Evolutionary conservation across 805 yeast species (phyloP).

Genomic region (Brettanomyces bruxellensis): DNA sequence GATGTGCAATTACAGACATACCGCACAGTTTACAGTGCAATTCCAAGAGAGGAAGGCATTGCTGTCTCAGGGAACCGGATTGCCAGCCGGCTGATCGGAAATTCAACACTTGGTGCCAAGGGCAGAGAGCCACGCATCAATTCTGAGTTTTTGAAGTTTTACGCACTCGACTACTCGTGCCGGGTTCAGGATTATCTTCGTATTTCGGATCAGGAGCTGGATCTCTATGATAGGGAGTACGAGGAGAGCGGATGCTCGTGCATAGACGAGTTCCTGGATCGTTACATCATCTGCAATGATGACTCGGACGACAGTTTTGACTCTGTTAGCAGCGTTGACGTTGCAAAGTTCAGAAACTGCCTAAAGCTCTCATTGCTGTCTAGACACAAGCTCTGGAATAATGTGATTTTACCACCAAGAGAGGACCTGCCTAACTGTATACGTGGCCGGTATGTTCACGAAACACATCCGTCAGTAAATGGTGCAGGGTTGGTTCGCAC

Average conservation of each 20-base stretch:
- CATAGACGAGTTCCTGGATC: slow-evolving; percentile 19
- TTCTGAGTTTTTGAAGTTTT: slow-evolving; percentile 37
- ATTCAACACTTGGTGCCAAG: neutral
- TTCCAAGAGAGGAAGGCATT: slow-evolving; percentile 1
- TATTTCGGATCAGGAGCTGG: slow-evolving; percentile 26
- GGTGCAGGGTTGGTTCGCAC: slow-evolving; percentile 14
- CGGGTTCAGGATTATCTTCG: slow-evolving; percentile 26
- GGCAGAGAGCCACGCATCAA: slow-evolving; percentile 43
- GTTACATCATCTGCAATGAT: slow-evolving; percentile 6
- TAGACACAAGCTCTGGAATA: slow-evolving; percentile 44
- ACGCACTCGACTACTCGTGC: slow-evolving; percentile 40
- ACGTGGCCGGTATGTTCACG: slow-evolving; percentile 6
- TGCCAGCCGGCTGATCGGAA: neutral
- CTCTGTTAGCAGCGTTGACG: slow-evolving; percentile 2
- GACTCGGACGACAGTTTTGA: neutral
- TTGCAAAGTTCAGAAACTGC: slow-evolving; percentile 5
- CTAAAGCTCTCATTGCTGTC: slow-evolving; percentile 32
- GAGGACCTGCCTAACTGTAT: slow-evolving; percentile 21
- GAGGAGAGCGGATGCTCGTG: slow-evolving; percentile 15
- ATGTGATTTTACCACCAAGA: slow-evolving; percentile 45
- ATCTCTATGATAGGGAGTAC: slow-evolving; percentile 20
- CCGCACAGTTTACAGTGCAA: slow-evolving; percentile 1
- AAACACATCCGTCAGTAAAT: neutral
- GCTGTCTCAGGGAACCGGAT: neutral
- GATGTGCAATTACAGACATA: slow-evolving; percentile 3